Evolutionary conservation across 2,329 filamentous ascomycete genomes (phyloP).

Genomic region (Rutstroemia sp.): DNA sequence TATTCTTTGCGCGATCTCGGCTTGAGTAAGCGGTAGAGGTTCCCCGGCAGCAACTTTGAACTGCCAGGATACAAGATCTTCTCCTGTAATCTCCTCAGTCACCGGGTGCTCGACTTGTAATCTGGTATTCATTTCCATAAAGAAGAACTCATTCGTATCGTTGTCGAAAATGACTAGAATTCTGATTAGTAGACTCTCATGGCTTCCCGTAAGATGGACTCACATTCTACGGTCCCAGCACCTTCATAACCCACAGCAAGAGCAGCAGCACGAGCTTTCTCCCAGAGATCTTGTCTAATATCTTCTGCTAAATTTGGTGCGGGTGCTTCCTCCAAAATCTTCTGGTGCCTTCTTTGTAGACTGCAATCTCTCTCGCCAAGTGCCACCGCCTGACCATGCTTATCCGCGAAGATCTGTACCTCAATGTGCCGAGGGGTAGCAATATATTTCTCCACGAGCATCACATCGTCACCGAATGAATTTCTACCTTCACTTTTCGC

Average conservation of each 20-base stretch:
- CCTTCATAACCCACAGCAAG: conserved; percentile 81
- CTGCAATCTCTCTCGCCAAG: conserved; percentile 86
- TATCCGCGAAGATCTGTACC: conserved; percentile 84
- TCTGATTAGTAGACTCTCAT: background rate
- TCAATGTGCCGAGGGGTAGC: conserved; percentile 76
- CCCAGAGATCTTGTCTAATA: conserved; percentile 55
- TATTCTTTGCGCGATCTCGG: conserved; percentile 63
- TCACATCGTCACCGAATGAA: conserved; percentile 76
- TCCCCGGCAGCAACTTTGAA: conserved; percentile 73
- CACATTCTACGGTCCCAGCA: conserved; percentile 83
- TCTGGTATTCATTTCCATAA: conserved; percentile 79
- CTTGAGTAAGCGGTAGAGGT: conserved; percentile 58
- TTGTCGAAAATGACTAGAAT: conserved; percentile 75
- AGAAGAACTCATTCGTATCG: conserved; percentile 72
- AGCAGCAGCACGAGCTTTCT: conserved; percentile 57
- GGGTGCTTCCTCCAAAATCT: conserved; percentile 84
- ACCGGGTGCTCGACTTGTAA: conserved; percentile 97
- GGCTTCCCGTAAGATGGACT: conserved; percentile 26
- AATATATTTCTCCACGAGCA: conserved; percentile 81
- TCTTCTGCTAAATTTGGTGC: conserved; percentile 58
- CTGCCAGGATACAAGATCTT: conserved; percentile 90
- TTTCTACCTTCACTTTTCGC: conserved; percentile 70
- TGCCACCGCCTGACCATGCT: conserved; percentile 69
- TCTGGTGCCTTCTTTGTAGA: conserved; percentile 80
- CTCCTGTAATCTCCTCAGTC: conserved; percentile 69